Evolutionary conservation across 768 basidiomycete species (phyloP), one percentile per base, ranked within the genome.

Genomic region (Boletus reticulatus): DNA sequence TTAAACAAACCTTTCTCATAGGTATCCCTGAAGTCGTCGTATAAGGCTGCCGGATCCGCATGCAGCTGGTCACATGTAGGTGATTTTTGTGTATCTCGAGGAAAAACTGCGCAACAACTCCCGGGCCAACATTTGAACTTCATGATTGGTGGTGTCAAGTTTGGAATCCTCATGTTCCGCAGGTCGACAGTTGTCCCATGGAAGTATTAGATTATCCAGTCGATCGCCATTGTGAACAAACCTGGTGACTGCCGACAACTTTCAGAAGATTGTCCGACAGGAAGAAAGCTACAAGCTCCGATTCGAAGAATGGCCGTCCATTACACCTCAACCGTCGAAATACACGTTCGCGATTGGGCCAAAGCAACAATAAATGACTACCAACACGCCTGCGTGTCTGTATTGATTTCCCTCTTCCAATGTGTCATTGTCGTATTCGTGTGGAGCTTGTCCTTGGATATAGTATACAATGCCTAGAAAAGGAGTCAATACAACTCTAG

Each of bases 1-100:
- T 54, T 52, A 22, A 43, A 36, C 52, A 10, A 19, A 47, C 52
- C 43, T 49, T 52, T 47, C 49, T 20, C 57, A 58, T 48, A 44
- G 38, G 27, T 5, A 37, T 48, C 32, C 32, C 10, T 34, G 32
- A 10, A 13, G 9, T 34, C 32, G 32, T 34, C 32, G 13, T 34
- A 3, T 11, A 34, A 34, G 32, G 8, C 10, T 34, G 32, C 32
- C 12, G 32, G 32, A 3, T 34, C 32, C 32, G 4, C 32, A 34
- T 34, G 32, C 12, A 34, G 32, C 10, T 11, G 32, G 32, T 34
- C 32, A 34, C 32, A 34, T 34, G 34, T 34, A 14, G 34, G 34
- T 13, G 13, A 8, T 10, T 13, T 34, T 13, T 34, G 32, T 34
- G 13, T 34, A 34, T 14, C 34, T 12, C 34, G 13, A 14, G 34